Evolutionary conservation across 768 basidiomycete species (phyloP), one percentile per base, ranked within the genome.

Genomic region (Arthromyces matolae): DNA sequence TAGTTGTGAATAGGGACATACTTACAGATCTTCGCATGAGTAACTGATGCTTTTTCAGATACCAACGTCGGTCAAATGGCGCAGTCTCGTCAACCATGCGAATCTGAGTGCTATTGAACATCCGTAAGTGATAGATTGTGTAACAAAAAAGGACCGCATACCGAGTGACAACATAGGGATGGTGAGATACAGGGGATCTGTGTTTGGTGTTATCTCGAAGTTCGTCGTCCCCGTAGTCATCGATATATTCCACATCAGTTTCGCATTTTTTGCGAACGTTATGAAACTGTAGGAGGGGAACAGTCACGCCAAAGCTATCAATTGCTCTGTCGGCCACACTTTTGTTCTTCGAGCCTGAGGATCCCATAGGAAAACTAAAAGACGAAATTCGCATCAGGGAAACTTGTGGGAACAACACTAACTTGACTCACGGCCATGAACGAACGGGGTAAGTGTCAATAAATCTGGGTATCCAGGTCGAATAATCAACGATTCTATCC

Each of bases 151-250:
- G 44, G 18, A 4, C 12, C 12, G 20, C 57, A 12, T 35, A 67
- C 68, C 67, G 65, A 27, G 70, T 68, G 14, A 68, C 58, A 28
- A 72, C 54, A 32, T 68, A 68, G 3, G 71, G 71, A 47, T 69
- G 70, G 4, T 49, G 50, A n/a, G 53, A 45, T 8, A 62, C 47
- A 19, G 53, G 51, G 1, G 59, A 49, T 6, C 51, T 52, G 16
- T 51, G 54, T 16, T 53, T 45, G 3, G 60, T 61, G 1, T 38
- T 54, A 20, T 47, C 49, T 10, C 29, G 4, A 2, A 58, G 52
- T 10, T 34, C 14, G 8, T 54, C 55, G 12, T 56, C 58, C 12
- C 60, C 54, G 5, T 44, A 50, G 3, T 49, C 46, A 9, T 47
- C 45, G 8, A 24, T 16, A 16, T 19, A 1, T 19, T 42, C 31